Conservation (phyloP, 331 rosid species). For the Quercus phellos region DNA sequence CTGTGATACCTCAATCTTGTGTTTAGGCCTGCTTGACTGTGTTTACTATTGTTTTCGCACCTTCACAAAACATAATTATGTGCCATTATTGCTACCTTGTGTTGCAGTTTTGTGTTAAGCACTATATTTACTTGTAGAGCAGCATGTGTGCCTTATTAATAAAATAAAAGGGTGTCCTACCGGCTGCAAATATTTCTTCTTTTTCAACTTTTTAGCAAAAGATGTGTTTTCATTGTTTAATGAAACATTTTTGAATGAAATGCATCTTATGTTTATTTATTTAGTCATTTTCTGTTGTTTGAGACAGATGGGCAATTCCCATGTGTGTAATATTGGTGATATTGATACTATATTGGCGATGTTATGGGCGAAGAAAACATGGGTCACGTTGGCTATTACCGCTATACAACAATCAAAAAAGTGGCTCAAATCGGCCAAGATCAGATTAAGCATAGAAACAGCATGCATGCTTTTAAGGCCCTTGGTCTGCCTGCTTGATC, state of each 20-base stretch:
- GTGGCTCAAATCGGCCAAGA: constrained; percentile 54
- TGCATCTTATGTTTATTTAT: neutral
- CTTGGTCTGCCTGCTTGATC: constrained; percentile 17
- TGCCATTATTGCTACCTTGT: neutral
- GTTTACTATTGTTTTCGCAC: neutral
- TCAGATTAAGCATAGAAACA: constrained; percentile 41
- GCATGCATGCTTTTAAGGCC: constrained; percentile 4
- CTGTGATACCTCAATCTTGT: neutral
- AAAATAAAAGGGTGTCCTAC: neutral
- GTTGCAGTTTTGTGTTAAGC: neutral
- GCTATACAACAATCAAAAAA: constrained; percentile 46
- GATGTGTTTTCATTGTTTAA: neutral
- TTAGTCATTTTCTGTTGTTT: neutral
- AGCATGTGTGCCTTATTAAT: neutral
- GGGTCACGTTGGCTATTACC: constrained; percentile 74
- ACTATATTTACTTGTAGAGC: neutral
- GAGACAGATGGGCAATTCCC: constrained; percentile 93
- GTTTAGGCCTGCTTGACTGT: neutral
- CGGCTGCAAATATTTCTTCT: neutral
- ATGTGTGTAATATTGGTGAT: constrained; percentile 38
- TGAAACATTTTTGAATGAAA: too few species aligned
- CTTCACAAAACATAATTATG: neutral
- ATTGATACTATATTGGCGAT: constrained; percentile 70
- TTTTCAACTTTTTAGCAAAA: neutral
- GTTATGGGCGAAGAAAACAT: constrained; percentile 66